Evolutionary conservation across 345 rosid genomes (phyloP).

Genomic region (rapeseed (Brassica napus)): DNA sequence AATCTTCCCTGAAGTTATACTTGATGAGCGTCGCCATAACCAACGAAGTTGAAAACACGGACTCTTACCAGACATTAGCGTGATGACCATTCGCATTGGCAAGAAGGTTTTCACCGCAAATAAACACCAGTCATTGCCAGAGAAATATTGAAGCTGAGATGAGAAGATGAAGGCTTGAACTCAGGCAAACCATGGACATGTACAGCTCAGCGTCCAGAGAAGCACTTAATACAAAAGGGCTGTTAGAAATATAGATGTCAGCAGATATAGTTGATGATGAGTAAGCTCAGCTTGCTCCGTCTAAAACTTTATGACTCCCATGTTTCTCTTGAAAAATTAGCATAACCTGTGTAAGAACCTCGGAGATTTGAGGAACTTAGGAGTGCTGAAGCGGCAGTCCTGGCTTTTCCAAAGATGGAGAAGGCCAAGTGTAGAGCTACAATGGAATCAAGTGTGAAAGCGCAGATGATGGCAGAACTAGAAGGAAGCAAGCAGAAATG

Average conservation of each 20-base stretch:
- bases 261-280: background rate
- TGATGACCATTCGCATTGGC: too few relatives aligned
- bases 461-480: slow-evolving; percentile 63
- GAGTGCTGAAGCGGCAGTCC: too few relatives aligned
- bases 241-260: slow-evolving; percentile 37
- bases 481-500: slow-evolving; percentile 54
- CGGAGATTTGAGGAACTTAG: too few relatives aligned
- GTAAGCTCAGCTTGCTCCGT: slow-evolving; percentile 2
- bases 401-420: too few relatives aligned
- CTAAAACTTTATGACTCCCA: background rate
- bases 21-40: too few relatives aligned
- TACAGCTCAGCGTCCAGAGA: slow-evolving; percentile 87
- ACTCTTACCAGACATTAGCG: too few relatives aligned
- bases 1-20: too few relatives aligned
- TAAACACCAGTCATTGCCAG: slow-evolving; percentile 33
- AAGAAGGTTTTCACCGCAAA: too few relatives aligned
- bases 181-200: slow-evolving; percentile 90
- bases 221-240: slow-evolving; percentile 71
- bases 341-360: too few relatives aligned
- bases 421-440: too few relatives aligned
- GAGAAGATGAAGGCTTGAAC: slow-evolving; percentile 81
- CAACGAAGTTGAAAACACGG: too few relatives aligned
- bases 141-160: slow-evolving; percentile 77
- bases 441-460: slow-evolving; percentile 64
- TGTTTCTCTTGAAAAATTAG: too few relatives aligned